phyloP scores from a whole-genome alignment of 2,329 filamentous ascomycete genomes.

The Cladophialophora yegresii region DNA sequence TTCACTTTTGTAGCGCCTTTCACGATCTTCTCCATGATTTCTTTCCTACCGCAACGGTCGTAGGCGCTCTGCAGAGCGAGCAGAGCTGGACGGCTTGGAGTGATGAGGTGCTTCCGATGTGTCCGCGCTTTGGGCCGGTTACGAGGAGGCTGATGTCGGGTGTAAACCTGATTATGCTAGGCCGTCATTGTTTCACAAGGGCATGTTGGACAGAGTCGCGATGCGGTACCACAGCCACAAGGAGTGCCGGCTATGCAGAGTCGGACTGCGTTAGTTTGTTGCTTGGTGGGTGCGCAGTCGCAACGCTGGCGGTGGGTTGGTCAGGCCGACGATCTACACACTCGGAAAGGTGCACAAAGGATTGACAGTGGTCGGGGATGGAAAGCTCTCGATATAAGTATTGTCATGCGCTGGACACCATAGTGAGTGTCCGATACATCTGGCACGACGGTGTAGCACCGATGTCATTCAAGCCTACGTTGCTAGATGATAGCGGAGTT shows the following conservation, averaged over 20 bases:
- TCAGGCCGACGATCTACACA: neutral
- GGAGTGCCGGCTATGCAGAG: neutral
- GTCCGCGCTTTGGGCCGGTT: constrained; percentile 9
- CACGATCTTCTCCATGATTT: constrained; percentile 95
- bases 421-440: neutral
- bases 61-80: neutral
- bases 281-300: constrained; percentile 12
- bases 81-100: neutral
- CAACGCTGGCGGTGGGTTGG: neutral
- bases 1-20: constrained; percentile 99
- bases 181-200: constrained; percentile 14
- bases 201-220: constrained; percentile 15
- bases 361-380: neutral
- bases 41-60: neutral
- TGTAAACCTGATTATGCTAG: constrained; percentile 8
- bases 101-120: constrained; percentile 1
- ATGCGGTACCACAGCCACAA: constrained; percentile 19
- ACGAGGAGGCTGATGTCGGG: constrained; percentile 8
- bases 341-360: neutral
- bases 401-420: constrained; percentile 5
- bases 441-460: constrained; percentile 6
- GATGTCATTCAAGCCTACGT: constrained; percentile 3
- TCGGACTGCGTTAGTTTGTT: constrained; percentile 5
- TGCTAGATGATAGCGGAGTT: neutral
- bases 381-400: neutral